Conservation (phyloP, 352 stramenopile species). For the Globisporangium carolinianum region DNA sequence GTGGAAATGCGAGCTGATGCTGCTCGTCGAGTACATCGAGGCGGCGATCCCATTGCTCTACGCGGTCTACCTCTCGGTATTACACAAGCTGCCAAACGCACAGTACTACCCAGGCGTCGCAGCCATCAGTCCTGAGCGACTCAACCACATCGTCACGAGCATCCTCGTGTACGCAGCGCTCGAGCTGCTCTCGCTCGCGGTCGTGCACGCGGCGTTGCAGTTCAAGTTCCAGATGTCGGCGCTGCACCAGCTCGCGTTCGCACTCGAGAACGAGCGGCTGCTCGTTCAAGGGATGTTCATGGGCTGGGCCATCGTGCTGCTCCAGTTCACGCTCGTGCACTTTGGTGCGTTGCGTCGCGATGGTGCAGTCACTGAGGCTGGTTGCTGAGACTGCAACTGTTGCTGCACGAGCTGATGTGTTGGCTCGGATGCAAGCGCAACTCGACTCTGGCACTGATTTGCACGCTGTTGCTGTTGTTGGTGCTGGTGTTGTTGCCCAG, state of each 20-base stretch:
- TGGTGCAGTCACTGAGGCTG: no score
- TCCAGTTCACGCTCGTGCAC: slow-evolving; percentile 1
- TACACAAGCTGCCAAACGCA: not conserved
- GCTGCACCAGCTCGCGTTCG: slow-evolving; percentile 29
- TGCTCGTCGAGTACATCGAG: slow-evolving; percentile 8
- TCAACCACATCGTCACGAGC: not conserved
- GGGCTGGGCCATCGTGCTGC: not conserved
- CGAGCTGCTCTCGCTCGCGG: slow-evolving; percentile 16
- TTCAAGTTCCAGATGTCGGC: slow-evolving; percentile 17
- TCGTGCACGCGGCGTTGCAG: slow-evolving; percentile 8
- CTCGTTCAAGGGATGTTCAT: not conserved
- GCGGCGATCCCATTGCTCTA: not conserved
- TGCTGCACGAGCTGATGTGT: not conserved
- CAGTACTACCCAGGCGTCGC: slow-evolving; percentile 4
- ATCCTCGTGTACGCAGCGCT: slow-evolving; percentile 16
- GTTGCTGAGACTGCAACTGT: no score
- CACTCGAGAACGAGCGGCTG: slow-evolving; percentile 12
- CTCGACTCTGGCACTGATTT: no score
- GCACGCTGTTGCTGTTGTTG: not conserved
- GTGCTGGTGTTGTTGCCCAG: not conserved
- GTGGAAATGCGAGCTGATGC: not conserved
- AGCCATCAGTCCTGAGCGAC: slow-evolving; percentile 4
- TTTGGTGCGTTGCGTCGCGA: not conserved
- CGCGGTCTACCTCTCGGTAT: not conserved
- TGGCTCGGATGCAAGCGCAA: not conserved